phyloP scores from a whole-genome alignment of 2,329 filamentous ascomycete genomes.

The Monilinia aucupariae region DNA sequence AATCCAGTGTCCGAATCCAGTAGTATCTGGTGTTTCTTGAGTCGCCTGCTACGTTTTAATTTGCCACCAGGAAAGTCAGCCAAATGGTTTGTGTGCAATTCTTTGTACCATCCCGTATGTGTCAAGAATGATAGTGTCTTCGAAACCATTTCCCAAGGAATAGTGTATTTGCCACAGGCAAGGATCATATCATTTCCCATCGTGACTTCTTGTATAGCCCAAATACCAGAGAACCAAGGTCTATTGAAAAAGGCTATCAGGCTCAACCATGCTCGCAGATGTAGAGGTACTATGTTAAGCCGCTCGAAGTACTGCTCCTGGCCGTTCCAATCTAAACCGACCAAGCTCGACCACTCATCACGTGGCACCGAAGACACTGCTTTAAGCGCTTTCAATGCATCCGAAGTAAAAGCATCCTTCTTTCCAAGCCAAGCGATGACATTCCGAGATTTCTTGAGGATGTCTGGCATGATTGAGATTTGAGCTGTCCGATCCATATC shows the following conservation, averaged over 20 bases:
- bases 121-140: background rate
- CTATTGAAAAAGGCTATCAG: conserved; percentile 11
- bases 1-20: conserved; percentile 1
- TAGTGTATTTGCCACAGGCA: background rate
- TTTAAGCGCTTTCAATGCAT: conserved; percentile 6
- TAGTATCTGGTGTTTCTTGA: background rate
- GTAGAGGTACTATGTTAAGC: background rate
- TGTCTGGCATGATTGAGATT: conserved; percentile 18
- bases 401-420: conserved; percentile 8
- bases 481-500: conserved; percentile 16
- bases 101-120: conserved; percentile 1
- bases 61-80: background rate
- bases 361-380: background rate
- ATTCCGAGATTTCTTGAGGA: conserved; percentile 17
- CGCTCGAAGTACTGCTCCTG: background rate
- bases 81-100: background rate
- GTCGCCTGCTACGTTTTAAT: background rate
- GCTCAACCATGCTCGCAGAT: background rate
- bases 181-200: background rate
- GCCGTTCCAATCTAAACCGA: background rate
- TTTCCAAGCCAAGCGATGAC: conserved; percentile 20
- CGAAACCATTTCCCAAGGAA: conserved; percentile 6
- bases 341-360: conserved; percentile 5
- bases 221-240: conserved; percentile 8
- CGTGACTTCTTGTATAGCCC: conserved; percentile 6